Conservation (phyloP, 2,329 filamentous ascomycete genomes). For the Alternaria longipes region DNA sequence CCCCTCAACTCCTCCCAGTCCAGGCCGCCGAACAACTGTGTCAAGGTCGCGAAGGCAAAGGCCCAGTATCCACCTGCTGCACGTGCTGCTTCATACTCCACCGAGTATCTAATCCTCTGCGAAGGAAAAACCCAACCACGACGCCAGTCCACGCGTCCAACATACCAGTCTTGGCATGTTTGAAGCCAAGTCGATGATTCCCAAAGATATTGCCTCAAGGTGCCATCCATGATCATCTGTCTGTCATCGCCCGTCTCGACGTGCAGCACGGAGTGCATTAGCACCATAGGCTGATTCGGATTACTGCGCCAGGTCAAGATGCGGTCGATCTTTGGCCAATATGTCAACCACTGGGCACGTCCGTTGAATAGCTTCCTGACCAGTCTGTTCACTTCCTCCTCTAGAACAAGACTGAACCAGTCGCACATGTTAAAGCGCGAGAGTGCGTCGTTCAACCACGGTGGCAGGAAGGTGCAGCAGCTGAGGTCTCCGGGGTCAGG, state of each 20-base stretch:
- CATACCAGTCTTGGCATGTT: background rate
- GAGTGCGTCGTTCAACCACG: conserved; percentile 2
- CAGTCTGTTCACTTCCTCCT: conserved; percentile 1
- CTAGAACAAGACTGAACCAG: conserved; percentile 6
- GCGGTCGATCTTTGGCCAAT: background rate
- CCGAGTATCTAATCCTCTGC: background rate
- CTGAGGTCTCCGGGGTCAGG: background rate
- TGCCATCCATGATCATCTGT: conserved; percentile 16
- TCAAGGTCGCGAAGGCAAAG: conserved; percentile 1
- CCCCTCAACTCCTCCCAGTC: conserved; percentile 9
- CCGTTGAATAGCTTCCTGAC: background rate
- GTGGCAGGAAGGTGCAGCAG: conserved; percentile 2
- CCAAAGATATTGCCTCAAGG: conserved; percentile 17
- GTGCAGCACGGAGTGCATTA: conserved; percentile 13
- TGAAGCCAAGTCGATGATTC: conserved; percentile 12
- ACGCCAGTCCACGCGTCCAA: background rate
- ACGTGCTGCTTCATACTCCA: background rate
- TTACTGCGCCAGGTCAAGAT: background rate
- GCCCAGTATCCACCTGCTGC: background rate
- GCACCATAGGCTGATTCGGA: background rate
- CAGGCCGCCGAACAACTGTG: conserved; percentile 6
- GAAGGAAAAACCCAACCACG: background rate
- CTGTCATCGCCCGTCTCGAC: background rate
- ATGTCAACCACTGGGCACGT: background rate
- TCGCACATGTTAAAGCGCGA: conserved; percentile 11